Evolutionary conservation across 768 basidiomycete genomes (phyloP).

Genomic region (Amyloporia xantha): DNA sequence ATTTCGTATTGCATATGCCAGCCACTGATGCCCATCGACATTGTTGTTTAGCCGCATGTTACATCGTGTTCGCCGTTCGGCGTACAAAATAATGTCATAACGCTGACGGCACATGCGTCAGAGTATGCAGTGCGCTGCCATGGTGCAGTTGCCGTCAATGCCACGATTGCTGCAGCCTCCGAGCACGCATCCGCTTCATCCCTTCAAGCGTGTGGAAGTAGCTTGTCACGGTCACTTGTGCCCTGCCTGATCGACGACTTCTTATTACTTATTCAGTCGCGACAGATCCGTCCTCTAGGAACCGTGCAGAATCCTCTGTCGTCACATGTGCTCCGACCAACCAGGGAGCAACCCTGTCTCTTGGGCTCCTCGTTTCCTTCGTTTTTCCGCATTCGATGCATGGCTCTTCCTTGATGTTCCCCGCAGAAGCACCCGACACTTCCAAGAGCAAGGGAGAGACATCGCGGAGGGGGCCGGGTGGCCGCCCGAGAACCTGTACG

Average conservation of each 20-base stretch:
- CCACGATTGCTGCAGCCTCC: neutral
- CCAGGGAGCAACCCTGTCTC: neutral
- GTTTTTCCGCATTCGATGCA: constrained; percentile 10
- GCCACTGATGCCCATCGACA: neutral
- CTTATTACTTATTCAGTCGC: constrained; percentile 6
- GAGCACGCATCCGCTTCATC: constrained; percentile 1
- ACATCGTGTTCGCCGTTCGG: too few species aligned
- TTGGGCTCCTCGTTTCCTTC: constrained; percentile 2
- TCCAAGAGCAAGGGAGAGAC: neutral
- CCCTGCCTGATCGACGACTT: constrained; percentile 13
- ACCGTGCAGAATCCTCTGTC: constrained; percentile 1
- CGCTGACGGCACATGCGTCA: neutral
- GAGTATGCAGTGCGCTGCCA: neutral
- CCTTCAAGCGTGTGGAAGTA: neutral
- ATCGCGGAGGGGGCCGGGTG: constrained; percentile 13
- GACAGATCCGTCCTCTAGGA: constrained; percentile 2
- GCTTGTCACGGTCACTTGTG: neutral
- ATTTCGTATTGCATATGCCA: neutral
- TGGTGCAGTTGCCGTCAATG: neutral
- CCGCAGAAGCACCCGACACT: constrained; percentile 16
- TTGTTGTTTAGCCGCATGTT: too few species aligned
- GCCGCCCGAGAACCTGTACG: constrained; percentile 7
- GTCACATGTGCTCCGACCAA: constrained; percentile 16
- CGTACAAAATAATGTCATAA: too few species aligned
- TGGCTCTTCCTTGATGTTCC: constrained; percentile 15